Base-by-base conservation (phyloP, 2,329 filamentous ascomycete species). In the Fusarium temperatum region DNA sequence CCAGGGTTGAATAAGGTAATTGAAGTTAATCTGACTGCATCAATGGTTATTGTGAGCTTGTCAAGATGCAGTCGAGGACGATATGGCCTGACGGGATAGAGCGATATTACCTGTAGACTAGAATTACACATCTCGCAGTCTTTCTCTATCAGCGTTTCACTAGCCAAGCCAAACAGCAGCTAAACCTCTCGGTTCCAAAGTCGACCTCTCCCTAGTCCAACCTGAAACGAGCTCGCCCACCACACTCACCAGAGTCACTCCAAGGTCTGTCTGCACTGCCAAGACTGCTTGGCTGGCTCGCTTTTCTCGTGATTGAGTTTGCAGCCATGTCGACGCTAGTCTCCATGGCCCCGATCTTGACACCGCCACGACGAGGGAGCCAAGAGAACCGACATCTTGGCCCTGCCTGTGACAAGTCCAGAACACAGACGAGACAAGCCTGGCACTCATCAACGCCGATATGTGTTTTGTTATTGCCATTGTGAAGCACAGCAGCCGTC, bases 211-310 rank as follows among this genome's bases (percentile, higher is more conserved):
- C 66, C 68, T 63, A 71, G 66, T 35, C 39, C 72, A 78, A 77
- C 77, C 75, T 78, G 77, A 78, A 78, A 78, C 77, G 39, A 26
- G 58, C 42, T 67, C 68, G 35, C 56, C 51, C 72, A 63, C 75
- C 68, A 77, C 64, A 51, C 55, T 45, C 68, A 75, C 66, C 66
- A 66, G 54, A 62, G n/a, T 50, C 51, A 36, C 55, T 36, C 32
- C 48, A 39, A 41, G 36, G 45, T 55, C 47, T 42, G 45, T 55
- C 47, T 42, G 17, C 36, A 41, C 38, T 55, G 24, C 24, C 24
- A 24, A 24, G 24, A 24, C 24, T 24, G 13, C 32, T 32, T 35
- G 32, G 32, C 32, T 35, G 14, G 55, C 41, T 35, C 26, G 7
- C 13, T 32, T 35, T 35, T 45, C 35, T 45, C 11, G 35, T 48